Evolutionary conservation across 805 yeast species (phyloP), one percentile per base, ranked within the genome.

Genomic region (Saccharomycopsis amapae): DNA sequence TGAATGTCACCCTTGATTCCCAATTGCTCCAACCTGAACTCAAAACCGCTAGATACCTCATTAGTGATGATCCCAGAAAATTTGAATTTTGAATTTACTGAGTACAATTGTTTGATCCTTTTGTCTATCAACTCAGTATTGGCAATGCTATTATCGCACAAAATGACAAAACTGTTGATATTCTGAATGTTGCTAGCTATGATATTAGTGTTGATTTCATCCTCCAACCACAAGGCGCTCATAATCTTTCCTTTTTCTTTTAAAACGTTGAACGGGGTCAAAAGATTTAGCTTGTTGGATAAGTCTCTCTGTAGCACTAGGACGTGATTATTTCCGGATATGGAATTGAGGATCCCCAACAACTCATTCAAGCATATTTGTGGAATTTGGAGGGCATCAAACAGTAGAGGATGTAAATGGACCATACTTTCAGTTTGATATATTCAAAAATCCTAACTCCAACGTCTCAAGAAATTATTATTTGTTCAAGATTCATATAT

Each of bases 221-320:
- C 61, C 31, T 62, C 58, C 19, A 76, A 63, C 75, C 81, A 76
- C 36, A 67, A 61, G 3, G 76, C 66, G 40, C 64, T 65, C 26
- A 65, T 67, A 40, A 81, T 73, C 43, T 78, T 64, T 2, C 73
- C 79, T 32, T 62, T 65, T 32, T 66, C 65, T 54, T 75, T 75
- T 25, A 81, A 65, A 5, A 61, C 57, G 45, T 75, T 69, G 58
- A 79, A 80, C 9, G 81, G 75, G 10, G 79, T 71, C 30, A 80
- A 62, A 31, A 65, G 65, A 56, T 82, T 76, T 46, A 81, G 60
- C 10, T 73, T 56, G 1, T 73, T 62, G 2, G 81, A 67, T 32
- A 80, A 56, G 3, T 61, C 55, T 26, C 65, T 64, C 49, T 80
- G 81, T 4, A 51, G 36, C 10, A 51, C 25, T 17, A 51, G 30